Evolutionary conservation across 179 eudicot genomes (phyloP).

Genomic region (Camellia oleifera): DNA sequence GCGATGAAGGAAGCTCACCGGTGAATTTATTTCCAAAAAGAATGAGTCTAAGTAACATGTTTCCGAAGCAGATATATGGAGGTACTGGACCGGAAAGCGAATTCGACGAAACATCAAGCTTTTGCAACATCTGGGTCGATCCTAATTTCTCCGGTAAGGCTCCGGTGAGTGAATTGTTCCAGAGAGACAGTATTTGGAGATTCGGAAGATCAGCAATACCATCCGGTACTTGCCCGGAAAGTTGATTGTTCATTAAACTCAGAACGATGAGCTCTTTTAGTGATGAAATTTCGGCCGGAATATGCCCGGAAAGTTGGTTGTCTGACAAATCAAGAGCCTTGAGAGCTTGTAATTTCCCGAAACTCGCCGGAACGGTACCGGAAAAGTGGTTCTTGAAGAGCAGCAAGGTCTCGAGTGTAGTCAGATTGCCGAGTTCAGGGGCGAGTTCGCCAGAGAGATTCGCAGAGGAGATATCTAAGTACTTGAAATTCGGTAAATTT

Average conservation of each 20-base stretch:
- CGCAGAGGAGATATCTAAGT: conserved; percentile 59
- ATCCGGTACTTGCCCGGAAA: conserved; percentile 66
- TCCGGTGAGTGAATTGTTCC: conserved; percentile 82
- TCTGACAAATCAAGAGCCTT: conserved; percentile 65
- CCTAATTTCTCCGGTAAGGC: conserved; percentile 63
- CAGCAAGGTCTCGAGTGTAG: conserved; percentile 42
- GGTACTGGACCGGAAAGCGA: conserved; percentile 66
- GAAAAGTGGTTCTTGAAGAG: conserved; percentile 52
- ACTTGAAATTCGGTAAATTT: conserved; percentile 40
- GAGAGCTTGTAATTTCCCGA: conserved; percentile 34
- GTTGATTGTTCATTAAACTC: conserved; percentile 50
- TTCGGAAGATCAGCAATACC: conserved; percentile 60
- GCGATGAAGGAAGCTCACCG: conserved; percentile 52
- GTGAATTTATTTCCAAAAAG: conserved; percentile 59
- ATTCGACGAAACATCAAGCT: conserved; percentile 83
- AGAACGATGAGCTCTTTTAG: conserved; percentile 43
- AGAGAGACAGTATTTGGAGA: conserved; percentile 46
- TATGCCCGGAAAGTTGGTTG: conserved; percentile 57
- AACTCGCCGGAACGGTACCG: conserved; percentile 61
- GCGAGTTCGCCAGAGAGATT: conserved; percentile 59
- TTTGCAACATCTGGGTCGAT: conserved; percentile 44
- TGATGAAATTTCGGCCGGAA: conserved; percentile 49
- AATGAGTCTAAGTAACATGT: conserved; percentile 51
- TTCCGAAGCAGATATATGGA: conserved; percentile 49
- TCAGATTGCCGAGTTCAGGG: conserved; percentile 51